phyloP scores from a whole-genome alignment of 2,329 filamentous ascomycete species.

The Diaporthe ilicicola region DNA sequence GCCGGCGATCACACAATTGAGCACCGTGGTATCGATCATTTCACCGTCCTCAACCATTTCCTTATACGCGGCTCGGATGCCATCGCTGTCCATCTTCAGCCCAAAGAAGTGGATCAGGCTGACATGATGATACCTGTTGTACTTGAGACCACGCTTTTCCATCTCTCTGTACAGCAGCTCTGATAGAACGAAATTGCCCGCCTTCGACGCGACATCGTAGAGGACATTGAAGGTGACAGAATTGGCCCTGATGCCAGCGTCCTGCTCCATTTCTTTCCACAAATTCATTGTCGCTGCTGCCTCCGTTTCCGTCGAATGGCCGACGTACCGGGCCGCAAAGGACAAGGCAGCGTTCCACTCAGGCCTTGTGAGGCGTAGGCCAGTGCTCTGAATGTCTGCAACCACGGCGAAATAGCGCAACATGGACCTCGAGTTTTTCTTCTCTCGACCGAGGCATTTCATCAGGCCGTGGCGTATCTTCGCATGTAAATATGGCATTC shows the following conservation, averaged over 20 bases:
- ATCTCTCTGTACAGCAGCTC: conserved; percentile 89
- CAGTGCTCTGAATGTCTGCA: conserved; percentile 81
- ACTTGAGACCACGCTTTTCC: conserved; percentile 69
- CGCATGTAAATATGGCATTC: conserved; percentile 59
- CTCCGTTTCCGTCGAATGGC: conserved; percentile 64
- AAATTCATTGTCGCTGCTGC: conserved; percentile 75
- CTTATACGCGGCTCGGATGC: conserved; percentile 79
- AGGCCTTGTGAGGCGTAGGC: conserved; percentile 69
- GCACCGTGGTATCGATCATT: conserved; percentile 84
- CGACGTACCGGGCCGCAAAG: conserved; percentile 78
- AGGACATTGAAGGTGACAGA: conserved; percentile 92
- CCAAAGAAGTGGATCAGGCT: conserved; percentile 87
- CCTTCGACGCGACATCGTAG: conserved; percentile 87
- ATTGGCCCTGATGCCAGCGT: conserved; percentile 70
- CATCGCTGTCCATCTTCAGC: conserved; percentile 75
- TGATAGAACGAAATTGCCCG: conserved; percentile 83
- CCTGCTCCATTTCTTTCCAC: conserved; percentile 90
- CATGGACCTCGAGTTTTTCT: conserved; percentile 70
- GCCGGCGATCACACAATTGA: conserved; percentile 87
- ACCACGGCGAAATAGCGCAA: conserved; percentile 84
- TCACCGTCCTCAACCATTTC: conserved; percentile 87
- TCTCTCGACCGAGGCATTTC: conserved; percentile 71
- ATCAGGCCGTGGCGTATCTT: conserved; percentile 70
- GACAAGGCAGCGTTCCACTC: conserved; percentile 90
- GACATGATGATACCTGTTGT: conserved; percentile 83